Conservation (phyloP, 2,329 filamentous ascomycete genomes). For the Sporothrix phasma region DNA sequence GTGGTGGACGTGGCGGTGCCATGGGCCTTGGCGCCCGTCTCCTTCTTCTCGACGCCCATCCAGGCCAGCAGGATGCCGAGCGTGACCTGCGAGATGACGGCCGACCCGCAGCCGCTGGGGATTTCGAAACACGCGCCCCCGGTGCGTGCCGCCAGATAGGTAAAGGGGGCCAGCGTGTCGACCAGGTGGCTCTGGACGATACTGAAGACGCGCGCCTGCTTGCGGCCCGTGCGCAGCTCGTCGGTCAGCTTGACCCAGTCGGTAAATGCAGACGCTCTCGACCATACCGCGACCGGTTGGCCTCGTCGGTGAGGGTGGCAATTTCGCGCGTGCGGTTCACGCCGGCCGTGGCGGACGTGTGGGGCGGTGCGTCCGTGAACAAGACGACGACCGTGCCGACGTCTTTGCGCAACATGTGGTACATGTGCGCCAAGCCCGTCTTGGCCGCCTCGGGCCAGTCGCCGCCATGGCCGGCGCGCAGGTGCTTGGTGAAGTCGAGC, state of each 20-base stretch:
- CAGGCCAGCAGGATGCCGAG: conserved; percentile 33
- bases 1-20: neutral
- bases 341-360: conserved; percentile 17
- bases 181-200: conserved; percentile 26
- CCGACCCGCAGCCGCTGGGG: conserved; percentile 10
- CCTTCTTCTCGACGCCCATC: conserved; percentile 31
- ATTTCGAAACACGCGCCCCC: conserved; percentile 32
- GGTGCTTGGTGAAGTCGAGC: conserved; percentile 27
- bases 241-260: conserved; percentile 35
- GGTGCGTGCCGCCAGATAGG: conserved; percentile 34
- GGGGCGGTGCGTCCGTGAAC: conserved; percentile 31
- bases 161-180: conserved; percentile 27
- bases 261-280: conserved; percentile 28
- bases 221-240: conserved; percentile 27
- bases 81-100: conserved; percentile 32
- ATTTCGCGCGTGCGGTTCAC: conserved; percentile 26
- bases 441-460: conserved; percentile 41
- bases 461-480: conserved; percentile 28
- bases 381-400: conserved; percentile 41
- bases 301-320: conserved; percentile 15
- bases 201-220: conserved; percentile 35
- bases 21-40: conserved; percentile 2
- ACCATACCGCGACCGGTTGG: conserved; percentile 23
- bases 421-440: conserved; percentile 37
- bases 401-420: conserved; percentile 37